Evolutionary conservation across 257 asterid species (phyloP), one percentile per base, ranked within the genome.

Genomic region (Solanum sejunctum): DNA sequence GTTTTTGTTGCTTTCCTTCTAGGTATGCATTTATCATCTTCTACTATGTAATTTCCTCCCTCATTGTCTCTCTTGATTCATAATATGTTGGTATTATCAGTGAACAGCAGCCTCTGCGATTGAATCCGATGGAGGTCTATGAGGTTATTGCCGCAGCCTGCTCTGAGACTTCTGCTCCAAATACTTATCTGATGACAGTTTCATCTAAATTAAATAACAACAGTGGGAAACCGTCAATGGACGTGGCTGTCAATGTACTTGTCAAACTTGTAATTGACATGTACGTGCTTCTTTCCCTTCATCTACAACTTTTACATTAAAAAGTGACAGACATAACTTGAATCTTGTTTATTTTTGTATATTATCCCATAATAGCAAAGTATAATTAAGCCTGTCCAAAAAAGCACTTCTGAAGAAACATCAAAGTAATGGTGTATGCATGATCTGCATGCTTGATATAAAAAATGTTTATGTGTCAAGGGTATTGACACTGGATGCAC

Each of bases 131-230:
- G 88, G 99, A 97, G 93, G 98, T 97, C 49, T 90, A 94, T 49
- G 99, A 97, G 91, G 99, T 97, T 87, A 95, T 97, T 85, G 96
- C 98, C 15, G 99, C 98, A 49, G 99, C 95, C 89, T 94, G 98
- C 93, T 89, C 98, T n/a, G 99, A 94, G 89, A 86, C 97, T 71
- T 89, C 98, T 87, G 81, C 96, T 75, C 87, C 92, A 83, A 93
- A 86, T 91, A 87, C 93, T 85, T 91, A 88, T 91, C 89, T 88
- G 85, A 86, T 86, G 88, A 97, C 99, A 21, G 89, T 94, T 87
- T 96, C 99, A 70, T 90, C 99, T 56, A 94, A 93, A 86, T 90
- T 97, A 86, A 92, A 94, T 86, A 97, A 84, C 51, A 88, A 92
- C 83, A 89, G 90, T 89, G 99, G 99, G 88, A 97, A 88, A 86